A percentile compares a stretch with the other conserved stretches of the same genome.
Conservation (phyloP, 768 basidiomycete genomes). For the Grammothele lineata region DNA sequence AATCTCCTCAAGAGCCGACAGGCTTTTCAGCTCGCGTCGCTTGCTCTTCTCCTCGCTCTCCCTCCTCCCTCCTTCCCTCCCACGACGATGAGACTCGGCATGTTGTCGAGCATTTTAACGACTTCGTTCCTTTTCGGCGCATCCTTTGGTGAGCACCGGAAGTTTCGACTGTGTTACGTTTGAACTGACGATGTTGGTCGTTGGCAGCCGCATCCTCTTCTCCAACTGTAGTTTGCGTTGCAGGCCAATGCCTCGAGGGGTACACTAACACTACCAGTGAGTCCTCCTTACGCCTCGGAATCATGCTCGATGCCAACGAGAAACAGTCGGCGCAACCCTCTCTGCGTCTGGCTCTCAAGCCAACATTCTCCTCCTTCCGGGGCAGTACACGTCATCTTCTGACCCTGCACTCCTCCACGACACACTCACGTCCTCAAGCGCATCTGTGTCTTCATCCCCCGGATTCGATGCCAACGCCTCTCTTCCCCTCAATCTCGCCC, state of each 20-base stretch:
- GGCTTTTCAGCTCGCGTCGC: conserved; percentile 15
- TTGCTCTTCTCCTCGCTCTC: neutral
- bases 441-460: conserved; percentile 50
- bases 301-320: conserved; percentile 5
- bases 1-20: conserved; percentile 13
- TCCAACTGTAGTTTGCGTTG: conserved; percentile 71
- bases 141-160: conserved; percentile 32
- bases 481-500: conserved; percentile 63
- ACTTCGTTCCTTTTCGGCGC: conserved; percentile 33
- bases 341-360: conserved; percentile 50
- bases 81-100: conserved; percentile 26
- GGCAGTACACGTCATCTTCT: conserved; percentile 68
- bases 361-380: conserved; percentile 64
- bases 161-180: too few species aligned
- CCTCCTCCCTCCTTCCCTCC: conserved; percentile 10
- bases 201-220: conserved; percentile 46
- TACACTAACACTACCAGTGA: conserved; percentile 64
- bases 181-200: too few species aligned
- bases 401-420: conserved; percentile 70
- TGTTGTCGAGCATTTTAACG: conserved; percentile 38
- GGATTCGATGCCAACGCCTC: conserved; percentile 62
- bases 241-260: conserved; percentile 85
- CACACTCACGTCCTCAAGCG: conserved; percentile 60
- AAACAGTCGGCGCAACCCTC: conserved; percentile 67
- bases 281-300: conserved; percentile 31